These are phyloP conservation scores for Sarcomyxa edulis DNA, from an alignment of 768 basidiomycete genomes.

Conservation along the genomic window DNA sequence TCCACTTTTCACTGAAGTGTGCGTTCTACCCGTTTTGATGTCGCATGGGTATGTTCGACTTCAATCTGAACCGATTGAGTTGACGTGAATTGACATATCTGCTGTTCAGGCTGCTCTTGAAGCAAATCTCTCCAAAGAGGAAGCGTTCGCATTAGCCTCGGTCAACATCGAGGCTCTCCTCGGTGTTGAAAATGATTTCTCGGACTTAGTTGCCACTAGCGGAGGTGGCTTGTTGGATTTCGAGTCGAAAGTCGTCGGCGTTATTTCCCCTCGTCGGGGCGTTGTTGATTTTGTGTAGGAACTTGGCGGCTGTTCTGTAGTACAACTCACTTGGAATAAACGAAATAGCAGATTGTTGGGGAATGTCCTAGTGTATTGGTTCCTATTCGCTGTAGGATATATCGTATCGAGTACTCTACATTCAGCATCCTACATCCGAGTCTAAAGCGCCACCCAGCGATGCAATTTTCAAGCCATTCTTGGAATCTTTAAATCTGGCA, in stretches of 20 bases:
- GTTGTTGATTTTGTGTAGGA: slow-evolving; percentile 18
- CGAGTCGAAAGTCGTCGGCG: slow-evolving; percentile 32
- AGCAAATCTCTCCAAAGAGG: slow-evolving; percentile 21
- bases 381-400: too few species aligned
- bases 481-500: too few species aligned
- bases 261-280: slow-evolving; percentile 26
- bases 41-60: slow-evolving; percentile 58
- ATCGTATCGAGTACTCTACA: too few species aligned
- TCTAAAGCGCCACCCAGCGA: too few species aligned
- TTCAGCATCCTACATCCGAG: too few species aligned
- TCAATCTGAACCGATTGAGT: not conserved
- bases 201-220: slow-evolving; percentile 32
- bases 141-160: slow-evolving; percentile 33
- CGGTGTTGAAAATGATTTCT: slow-evolving; percentile 20
- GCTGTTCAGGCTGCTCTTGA: slow-evolving; percentile 24
- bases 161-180: slow-evolving; percentile 37
- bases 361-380: too few species aligned
- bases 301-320: too few species aligned
- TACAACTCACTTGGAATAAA: too few species aligned
- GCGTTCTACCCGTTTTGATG: slow-evolving; percentile 68
- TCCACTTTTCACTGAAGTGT: too few species aligned
- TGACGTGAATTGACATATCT: not conserved
- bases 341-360: too few species aligned
- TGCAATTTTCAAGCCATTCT: too few species aligned
- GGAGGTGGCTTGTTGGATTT: slow-evolving; percentile 32